Evolutionary conservation across 1,284 basidiomycete species (phyloP).

Genomic region (Rhodotorula glutinis): DNA sequence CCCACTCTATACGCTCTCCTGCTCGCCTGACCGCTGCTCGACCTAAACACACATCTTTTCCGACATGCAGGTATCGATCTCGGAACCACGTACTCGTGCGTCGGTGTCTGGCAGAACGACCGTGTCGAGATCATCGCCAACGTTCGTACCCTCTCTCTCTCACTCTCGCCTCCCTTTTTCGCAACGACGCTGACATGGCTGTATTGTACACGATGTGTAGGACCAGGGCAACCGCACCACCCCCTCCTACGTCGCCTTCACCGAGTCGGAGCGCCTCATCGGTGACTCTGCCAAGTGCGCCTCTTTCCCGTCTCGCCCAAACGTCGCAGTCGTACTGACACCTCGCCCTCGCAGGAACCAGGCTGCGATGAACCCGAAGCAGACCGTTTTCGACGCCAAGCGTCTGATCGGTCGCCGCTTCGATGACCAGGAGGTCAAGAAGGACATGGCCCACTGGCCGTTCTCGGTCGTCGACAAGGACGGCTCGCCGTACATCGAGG

Average conservation of each 20-base stretch:
- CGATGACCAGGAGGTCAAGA: constrained; percentile 65
- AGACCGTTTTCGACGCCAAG: constrained; percentile 93
- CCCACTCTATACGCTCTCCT: not conserved
- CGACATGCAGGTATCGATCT: constrained; percentile 38
- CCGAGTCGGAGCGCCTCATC: constrained; percentile 93
- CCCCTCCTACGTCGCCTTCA: constrained; percentile 98
- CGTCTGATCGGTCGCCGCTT: constrained; percentile 95
- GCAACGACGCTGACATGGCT: not conserved
- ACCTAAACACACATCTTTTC: not conserved
- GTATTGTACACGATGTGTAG: constrained; percentile 3
- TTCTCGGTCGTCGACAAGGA: constrained; percentile 61
- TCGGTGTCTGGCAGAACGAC: constrained; percentile 97
- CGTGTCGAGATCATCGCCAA: constrained; percentile 87
- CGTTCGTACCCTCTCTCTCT: constrained; percentile 19
- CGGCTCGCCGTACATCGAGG: constrained; percentile 57
- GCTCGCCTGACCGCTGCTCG: not conserved
- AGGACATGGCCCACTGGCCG: constrained; percentile 70
- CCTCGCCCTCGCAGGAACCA: constrained; percentile 41
- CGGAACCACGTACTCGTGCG: constrained; percentile 54
- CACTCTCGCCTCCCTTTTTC: not conserved
- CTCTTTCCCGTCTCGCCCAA: not conserved
- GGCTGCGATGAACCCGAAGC: constrained; percentile 90
- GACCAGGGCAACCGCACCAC: constrained; percentile 94
- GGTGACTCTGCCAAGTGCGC: constrained; percentile 65
- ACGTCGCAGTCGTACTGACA: not conserved